Base-by-base conservation (phyloP, 805 yeast genomes). In the Candida parachauliodes region DNA sequence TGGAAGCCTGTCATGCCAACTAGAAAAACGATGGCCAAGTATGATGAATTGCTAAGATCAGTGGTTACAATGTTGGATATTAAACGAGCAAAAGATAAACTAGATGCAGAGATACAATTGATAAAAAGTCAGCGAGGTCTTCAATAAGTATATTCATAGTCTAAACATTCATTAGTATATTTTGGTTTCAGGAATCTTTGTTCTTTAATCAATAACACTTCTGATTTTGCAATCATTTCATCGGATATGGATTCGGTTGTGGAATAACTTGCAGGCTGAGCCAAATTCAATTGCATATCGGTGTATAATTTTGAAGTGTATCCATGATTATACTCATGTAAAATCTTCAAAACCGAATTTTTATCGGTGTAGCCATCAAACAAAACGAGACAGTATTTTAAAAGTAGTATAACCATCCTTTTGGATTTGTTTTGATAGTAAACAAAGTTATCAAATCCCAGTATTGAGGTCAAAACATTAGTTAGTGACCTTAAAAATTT, bases 1-100 rank as follows among this genome's bases (percentile, higher is more conserved):
- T 68, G 68, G 68, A 81, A 83, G 47, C 98, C 98, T 1, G 81
- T 81, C 2, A 82, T 93, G 82, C 91, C 95, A 4, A 85, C 98
- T 0, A 77, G 82, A 24, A 78, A 72, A 36, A 88, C 89, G 1
- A 76, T 87, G 60, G 72, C 80, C 5, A 79, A 77, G 51, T 88
- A 83, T 53, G 97, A 91, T 49, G 78, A 77, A 40, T 60, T 93
- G 36, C 70, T 84, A 34, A 79, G 81, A 45, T 68, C 81, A 0
- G 84, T 87, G 21, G 79, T 79, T 9, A 74, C 82, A 2, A 65
- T 91, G 45, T 67, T 89, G 39, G 98, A 93, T 39, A 69, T 89
- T 11, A 91, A 91, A 62, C 83, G 79, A 55, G 95, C 87, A 40
- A 77, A 79, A 15, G 98, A 93, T 57, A 88, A 88, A 60, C 65